phyloP scores from a whole-genome alignment of 352 stramenopile species.

The Phytophthora nicotianae region DNA sequence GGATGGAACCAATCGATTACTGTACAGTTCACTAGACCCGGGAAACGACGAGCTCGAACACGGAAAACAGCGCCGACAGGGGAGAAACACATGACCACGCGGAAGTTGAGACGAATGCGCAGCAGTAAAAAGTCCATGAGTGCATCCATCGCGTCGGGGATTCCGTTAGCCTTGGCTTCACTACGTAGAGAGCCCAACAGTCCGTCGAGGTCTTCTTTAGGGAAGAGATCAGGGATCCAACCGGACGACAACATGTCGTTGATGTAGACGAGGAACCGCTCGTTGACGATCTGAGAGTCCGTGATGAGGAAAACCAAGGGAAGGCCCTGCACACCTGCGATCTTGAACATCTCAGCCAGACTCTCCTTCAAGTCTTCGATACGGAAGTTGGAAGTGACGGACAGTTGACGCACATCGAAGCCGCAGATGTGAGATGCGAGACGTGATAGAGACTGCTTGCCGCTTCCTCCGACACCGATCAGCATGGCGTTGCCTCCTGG shows the following conservation, averaged over 20 bases:
- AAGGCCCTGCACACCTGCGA: constrained; percentile 93
- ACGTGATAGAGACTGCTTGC: constrained; percentile 97
- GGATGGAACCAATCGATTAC: constrained; percentile 99
- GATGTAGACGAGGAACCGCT: constrained; percentile 98
- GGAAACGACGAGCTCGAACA: constrained; percentile 95
- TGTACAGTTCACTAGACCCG: constrained; percentile 97
- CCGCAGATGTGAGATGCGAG: constrained; percentile 96
- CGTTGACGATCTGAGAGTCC: constrained; percentile 98
- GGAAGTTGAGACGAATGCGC: constrained; percentile 94
- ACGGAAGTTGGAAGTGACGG: constrained; percentile 95
- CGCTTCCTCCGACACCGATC: constrained; percentile 96
- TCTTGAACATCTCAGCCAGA: constrained; percentile 96
- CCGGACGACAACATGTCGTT: constrained; percentile 96
- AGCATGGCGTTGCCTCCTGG: constrained; percentile 97
- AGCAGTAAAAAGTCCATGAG: constrained; percentile 97
- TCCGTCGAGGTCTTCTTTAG: constrained; percentile 96
- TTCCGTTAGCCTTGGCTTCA: constrained; percentile 95
- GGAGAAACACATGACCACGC: constrained; percentile 97
- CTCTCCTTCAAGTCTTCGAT: constrained; percentile 98
- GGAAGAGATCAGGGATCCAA: constrained; percentile 97
- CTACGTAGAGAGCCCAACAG: constrained; percentile 91
- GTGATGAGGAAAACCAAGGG: constrained; percentile 98
- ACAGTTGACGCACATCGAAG: constrained; percentile 96
- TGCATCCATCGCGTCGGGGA: constrained; percentile 93
- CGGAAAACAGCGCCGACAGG: constrained; percentile 97